These are phyloP conservation scores for Dipodascus albidus DNA, from an alignment of 805 yeast species.

Conservation along the genomic window DNA sequence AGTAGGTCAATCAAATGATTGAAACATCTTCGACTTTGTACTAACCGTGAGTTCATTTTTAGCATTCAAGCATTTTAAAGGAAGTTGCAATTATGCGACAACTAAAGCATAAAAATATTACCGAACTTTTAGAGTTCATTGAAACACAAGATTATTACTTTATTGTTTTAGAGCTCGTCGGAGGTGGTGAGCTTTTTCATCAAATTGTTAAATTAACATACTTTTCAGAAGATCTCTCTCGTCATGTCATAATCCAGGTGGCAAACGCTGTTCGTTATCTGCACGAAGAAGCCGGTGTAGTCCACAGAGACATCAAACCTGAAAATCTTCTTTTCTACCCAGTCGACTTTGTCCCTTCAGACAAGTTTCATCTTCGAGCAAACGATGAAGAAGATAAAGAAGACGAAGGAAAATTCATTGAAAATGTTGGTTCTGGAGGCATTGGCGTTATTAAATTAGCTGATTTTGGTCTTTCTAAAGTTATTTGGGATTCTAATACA, in stretches of 20 bases:
- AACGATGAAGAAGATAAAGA: slow-evolving; percentile 38
- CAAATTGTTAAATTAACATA: slow-evolving; percentile 70
- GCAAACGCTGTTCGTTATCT: slow-evolving; percentile 58
- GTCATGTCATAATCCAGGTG: slow-evolving; percentile 64
- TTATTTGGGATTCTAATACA: slow-evolving; percentile 76
- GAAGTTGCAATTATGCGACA: slow-evolving; percentile 68
- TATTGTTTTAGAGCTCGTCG: slow-evolving; percentile 52
- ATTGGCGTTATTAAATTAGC: slow-evolving; percentile 86
- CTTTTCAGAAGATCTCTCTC: slow-evolving; percentile 57
- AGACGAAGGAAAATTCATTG: slow-evolving; percentile 79
- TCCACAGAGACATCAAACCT: slow-evolving; percentile 76
- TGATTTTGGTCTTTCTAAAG: slow-evolving; percentile 90
- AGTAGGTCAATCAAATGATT: not conserved
- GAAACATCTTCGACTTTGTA: not conserved
- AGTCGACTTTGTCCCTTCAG: slow-evolving; percentile 32
- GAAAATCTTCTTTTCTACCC: slow-evolving; percentile 62
- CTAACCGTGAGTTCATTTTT: slow-evolving; percentile 4
- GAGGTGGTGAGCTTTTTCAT: slow-evolving; percentile 75
- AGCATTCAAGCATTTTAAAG: slow-evolving; percentile 45
- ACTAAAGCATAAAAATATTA: slow-evolving; percentile 48
- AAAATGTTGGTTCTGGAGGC: slow-evolving; percentile 84
- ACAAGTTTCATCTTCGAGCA: slow-evolving; percentile 22
- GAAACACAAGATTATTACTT: slow-evolving; percentile 46
- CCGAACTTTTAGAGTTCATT: slow-evolving; percentile 40
- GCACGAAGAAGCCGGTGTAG: slow-evolving; percentile 60